Conservation (phyloP, 2,329 filamentous ascomycete species). For the Mycogone perniciosa region DNA sequence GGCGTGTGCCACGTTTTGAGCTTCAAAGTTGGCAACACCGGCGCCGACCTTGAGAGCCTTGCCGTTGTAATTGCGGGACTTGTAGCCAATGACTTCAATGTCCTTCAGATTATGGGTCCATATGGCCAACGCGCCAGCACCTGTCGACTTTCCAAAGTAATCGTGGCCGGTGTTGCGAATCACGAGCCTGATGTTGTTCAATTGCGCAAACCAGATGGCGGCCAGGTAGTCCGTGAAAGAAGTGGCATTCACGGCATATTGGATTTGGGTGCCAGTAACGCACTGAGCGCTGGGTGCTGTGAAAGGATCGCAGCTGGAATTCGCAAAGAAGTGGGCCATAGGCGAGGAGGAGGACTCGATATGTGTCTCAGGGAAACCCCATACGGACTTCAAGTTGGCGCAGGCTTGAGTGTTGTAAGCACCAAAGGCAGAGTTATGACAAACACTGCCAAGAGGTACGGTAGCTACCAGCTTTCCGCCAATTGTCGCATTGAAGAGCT, state of each 20-base stretch:
- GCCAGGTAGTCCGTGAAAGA: neutral
- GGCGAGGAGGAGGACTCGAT: neutral
- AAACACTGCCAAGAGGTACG: slow-evolving; percentile 43
- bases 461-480: slow-evolving; percentile 44
- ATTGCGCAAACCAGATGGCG: slow-evolving; percentile 26
- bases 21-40: slow-evolving; percentile 45
- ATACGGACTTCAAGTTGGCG: slow-evolving; percentile 21
- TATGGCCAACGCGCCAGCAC: slow-evolving; percentile 33
- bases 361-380: slow-evolving; percentile 5
- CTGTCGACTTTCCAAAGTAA: slow-evolving; percentile 30
- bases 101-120: slow-evolving; percentile 36
- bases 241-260: slow-evolving; percentile 12
- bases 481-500: slow-evolving; percentile 45
- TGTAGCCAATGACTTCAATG: slow-evolving; percentile 34
- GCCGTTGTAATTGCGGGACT: slow-evolving; percentile 39
- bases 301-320: slow-evolving; percentile 6
- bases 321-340: slow-evolving; percentile 7
- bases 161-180: slow-evolving; percentile 29
- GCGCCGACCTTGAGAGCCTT: slow-evolving; percentile 48
- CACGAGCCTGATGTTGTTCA: slow-evolving; percentile 37
- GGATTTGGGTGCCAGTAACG: neutral
- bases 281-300: neutral
- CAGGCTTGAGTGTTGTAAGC: slow-evolving; percentile 39
- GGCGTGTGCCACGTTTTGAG: slow-evolving; percentile 36
- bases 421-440: slow-evolving; percentile 33